Percentiles rank a stretch among this genome's conserved stretches.
Evolutionary conservation across 805 yeast species (phyloP).

Genomic region (Candida gorgasii): DNA sequence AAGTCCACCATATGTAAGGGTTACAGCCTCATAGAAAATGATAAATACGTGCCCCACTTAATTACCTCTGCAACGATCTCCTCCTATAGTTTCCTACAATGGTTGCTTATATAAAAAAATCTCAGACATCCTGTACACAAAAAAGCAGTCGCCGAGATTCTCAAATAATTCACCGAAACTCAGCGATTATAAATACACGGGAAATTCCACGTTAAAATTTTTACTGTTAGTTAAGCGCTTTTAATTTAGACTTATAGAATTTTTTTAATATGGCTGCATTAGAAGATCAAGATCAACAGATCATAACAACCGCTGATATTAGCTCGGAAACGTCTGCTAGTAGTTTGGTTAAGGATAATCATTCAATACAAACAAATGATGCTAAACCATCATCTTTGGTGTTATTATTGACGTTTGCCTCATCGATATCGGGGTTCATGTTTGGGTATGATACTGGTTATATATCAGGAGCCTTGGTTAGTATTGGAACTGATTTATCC

Average conservation of each 20-base stretch:
- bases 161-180: neutral
- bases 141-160: constrained; percentile 7
- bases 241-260: neutral
- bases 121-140: constrained; percentile 3
- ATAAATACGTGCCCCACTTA: neutral
- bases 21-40: neutral
- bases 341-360: constrained; percentile 8
- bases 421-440: constrained; percentile 94
- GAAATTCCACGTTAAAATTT: neutral
- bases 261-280: neutral
- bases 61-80: neutral
- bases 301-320: constrained; percentile 3
- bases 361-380: constrained; percentile 3
- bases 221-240: neutral
- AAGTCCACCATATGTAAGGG: too few relatives aligned
- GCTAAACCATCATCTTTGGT: constrained; percentile 61
- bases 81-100: neutral
- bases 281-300: neutral
- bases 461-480: constrained; percentile 88
- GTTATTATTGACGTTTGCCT: constrained; percentile 64
- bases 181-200: constrained; percentile 5
- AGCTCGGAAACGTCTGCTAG: constrained; percentile 4
- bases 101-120: neutral
- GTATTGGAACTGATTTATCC: constrained; percentile 73
- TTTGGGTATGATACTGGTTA: constrained; percentile 98